These are phyloP conservation scores for Schizochytrium sp. DNA, from an alignment of 108 stramenopile genomes.

Conservation along the genomic window DNA sequence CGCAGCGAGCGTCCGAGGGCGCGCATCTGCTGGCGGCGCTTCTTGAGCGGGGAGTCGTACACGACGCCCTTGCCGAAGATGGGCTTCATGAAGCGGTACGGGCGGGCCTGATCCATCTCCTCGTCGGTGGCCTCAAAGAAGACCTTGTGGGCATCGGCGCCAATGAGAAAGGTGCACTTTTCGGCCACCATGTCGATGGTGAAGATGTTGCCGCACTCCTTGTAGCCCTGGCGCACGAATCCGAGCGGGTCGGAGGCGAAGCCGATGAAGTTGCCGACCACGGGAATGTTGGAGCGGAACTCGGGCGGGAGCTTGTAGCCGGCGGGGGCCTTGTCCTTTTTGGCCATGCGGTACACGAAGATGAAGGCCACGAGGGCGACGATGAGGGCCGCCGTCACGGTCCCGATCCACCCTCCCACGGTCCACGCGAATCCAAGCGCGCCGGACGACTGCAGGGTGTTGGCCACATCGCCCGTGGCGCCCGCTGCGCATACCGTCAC, in stretches of 20 bases:
- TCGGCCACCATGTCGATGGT: constrained; percentile 65
- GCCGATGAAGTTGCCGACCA: constrained; percentile 69
- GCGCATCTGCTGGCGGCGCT: constrained; percentile 89
- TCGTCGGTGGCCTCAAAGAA: constrained; percentile 91
- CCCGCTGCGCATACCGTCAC: not conserved
- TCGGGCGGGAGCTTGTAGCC: constrained; percentile 9
- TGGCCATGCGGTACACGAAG: not conserved
- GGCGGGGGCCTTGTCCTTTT: not conserved
- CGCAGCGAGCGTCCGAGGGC: constrained; percentile 87
- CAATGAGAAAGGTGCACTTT: constrained; percentile 90
- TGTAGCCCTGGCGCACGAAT: constrained; percentile 71
- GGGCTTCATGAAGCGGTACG: constrained; percentile 93
- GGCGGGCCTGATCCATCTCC: constrained; percentile 79
- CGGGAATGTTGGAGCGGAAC: constrained; percentile 40
- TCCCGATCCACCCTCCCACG: not conserved
- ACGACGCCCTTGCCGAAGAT: constrained; percentile 91
- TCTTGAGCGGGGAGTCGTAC: constrained; percentile 87
- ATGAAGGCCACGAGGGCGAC: not conserved
- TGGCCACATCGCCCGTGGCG: not conserved
- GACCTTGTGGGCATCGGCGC: constrained; percentile 84
- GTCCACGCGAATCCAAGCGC: not conserved
- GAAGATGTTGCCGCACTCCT: constrained; percentile 51
- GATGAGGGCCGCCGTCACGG: not conserved
- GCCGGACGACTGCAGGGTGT: not conserved
- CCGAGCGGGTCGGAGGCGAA: constrained; percentile 79